A percentile compares a stretch with the other conserved stretches of the same genome.
Evolutionary conservation across 805 yeast genomes (phyloP).

Genomic region (Myxozyma neotropica): DNA sequence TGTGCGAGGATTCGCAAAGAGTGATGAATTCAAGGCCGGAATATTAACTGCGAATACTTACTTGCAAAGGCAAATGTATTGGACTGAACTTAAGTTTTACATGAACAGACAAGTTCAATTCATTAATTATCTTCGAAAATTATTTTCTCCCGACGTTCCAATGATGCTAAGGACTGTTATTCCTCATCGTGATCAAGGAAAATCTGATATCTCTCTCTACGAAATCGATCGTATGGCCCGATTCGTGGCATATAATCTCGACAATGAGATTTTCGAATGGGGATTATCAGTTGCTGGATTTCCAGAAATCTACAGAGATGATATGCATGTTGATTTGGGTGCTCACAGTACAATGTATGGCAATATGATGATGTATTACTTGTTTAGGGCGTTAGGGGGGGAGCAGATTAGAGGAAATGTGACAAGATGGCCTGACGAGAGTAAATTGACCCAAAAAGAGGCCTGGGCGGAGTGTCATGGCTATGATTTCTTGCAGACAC

Average conservation of each 20-base stretch:
- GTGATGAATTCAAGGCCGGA: background rate
- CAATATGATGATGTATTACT: conserved; percentile 27
- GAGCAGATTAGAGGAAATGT: conserved; percentile 17
- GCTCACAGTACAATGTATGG: conserved; percentile 12
- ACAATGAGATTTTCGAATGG: conserved; percentile 28
- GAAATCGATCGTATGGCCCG: conserved; percentile 23
- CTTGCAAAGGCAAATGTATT: conserved; percentile 13
- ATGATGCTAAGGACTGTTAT: conserved; percentile 22
- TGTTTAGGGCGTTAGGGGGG: conserved; percentile 29
- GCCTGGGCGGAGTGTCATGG: conserved; percentile 28
- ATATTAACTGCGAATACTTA: background rate
- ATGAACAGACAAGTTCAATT: conserved; percentile 13
- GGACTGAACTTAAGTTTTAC: conserved; percentile 21
- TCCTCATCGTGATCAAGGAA: conserved; percentile 18
- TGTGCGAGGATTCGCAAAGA: conserved; percentile 12
- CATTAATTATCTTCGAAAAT: conserved; percentile 5
- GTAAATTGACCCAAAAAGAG: conserved; percentile 1
- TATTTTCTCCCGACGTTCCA: conserved; percentile 22
- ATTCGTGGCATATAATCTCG: conserved; percentile 16
- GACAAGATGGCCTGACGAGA: conserved; percentile 14
- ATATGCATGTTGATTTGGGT: conserved; percentile 21
- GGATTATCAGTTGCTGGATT: conserved; percentile 19
- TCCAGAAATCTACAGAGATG: conserved; percentile 10
- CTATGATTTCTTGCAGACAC: background rate
- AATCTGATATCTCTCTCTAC: conserved; percentile 16